Conservation (phyloP, 495 filamentous ascomycete species). For the Aspergillus taichungensis region DNA sequence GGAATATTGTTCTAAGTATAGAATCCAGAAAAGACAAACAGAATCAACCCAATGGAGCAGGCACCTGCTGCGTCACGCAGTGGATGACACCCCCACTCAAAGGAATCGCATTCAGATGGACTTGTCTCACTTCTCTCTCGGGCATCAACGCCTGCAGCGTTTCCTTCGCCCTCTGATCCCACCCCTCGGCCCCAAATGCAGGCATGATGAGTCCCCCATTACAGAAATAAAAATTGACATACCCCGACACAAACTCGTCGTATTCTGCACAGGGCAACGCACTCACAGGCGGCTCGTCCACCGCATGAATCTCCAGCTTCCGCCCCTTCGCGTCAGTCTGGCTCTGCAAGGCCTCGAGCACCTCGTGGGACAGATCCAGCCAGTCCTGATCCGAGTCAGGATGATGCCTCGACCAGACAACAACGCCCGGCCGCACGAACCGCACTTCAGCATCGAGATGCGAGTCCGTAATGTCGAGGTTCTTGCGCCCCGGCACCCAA, state of each 20-base stretch:
- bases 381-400: constrained; percentile 7
- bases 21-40: too few species aligned
- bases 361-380: constrained; percentile 15
- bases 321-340: constrained; percentile 19
- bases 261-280: constrained; percentile 9
- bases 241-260: constrained; percentile 15
- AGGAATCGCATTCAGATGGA: constrained; percentile 18
- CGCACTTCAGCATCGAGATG: constrained; percentile 20
- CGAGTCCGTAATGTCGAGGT: constrained; percentile 19
- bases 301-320: constrained; percentile 13
- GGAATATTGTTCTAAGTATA: too few species aligned
- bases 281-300: constrained; percentile 14
- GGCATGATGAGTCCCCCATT: constrained; percentile 21
- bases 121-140: constrained; percentile 14
- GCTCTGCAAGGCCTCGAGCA: constrained; percentile 9
- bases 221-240: constrained; percentile 23
- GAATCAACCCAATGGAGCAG: neutral
- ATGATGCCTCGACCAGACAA: constrained; percentile 15
- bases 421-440: constrained; percentile 16
- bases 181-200: constrained; percentile 14
- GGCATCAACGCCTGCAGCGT: constrained; percentile 12
- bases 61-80: constrained; percentile 20
- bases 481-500: constrained; percentile 18
- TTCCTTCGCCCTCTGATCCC: constrained; percentile 13
- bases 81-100: constrained; percentile 21